phyloP scores from a whole-genome alignment of 768 basidiomycete species.

The Mycena maculata region DNA sequence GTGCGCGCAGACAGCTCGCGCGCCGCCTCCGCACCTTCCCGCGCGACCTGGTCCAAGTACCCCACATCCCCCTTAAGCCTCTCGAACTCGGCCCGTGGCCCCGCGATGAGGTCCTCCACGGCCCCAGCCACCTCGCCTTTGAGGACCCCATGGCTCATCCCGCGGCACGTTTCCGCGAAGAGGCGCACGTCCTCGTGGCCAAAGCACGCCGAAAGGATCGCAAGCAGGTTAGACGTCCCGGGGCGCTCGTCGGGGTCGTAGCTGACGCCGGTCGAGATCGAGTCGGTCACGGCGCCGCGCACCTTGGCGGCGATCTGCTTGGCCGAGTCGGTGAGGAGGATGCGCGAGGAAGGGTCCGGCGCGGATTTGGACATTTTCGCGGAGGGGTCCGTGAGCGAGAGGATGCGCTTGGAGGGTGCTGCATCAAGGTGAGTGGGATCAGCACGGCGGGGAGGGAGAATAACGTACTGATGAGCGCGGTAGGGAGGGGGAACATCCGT shows the following conservation, averaged over 20 bases:
- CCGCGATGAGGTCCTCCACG: conserved; percentile 72
- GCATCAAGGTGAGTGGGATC: not conserved
- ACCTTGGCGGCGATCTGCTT: conserved; percentile 76
- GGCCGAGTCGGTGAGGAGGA: conserved; percentile 83
- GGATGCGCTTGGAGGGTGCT: conserved; percentile 86
- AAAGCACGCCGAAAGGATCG: conserved; percentile 85
- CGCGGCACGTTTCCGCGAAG: conserved; percentile 64
- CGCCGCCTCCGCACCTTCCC: conserved; percentile 73
- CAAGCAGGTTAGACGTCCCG: conserved; percentile 84
- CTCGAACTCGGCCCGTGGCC: conserved; percentile 77
- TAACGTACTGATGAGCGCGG: conserved; percentile 77
- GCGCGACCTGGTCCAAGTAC: conserved; percentile 73
- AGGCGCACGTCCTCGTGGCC: conserved; percentile 55
- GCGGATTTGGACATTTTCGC: conserved; percentile 98
- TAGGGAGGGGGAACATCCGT: conserved; percentile 78
- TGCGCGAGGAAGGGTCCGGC: conserved; percentile 80
- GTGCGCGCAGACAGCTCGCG: conserved; percentile 68
- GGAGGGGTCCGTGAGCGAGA: conserved; percentile 86
- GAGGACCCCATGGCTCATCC: conserved; percentile 70
- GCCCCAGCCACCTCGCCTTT: conserved; percentile 83
- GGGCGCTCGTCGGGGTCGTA: conserved; percentile 87
- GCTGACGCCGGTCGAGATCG: conserved; percentile 69
- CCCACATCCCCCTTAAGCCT: conserved; percentile 66
- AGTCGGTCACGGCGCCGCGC: conserved; percentile 87
- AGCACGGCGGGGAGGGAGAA: not conserved